Base-by-base conservation (phyloP, 805 yeast genomes). In the Metschnikowia sp. region DNA sequence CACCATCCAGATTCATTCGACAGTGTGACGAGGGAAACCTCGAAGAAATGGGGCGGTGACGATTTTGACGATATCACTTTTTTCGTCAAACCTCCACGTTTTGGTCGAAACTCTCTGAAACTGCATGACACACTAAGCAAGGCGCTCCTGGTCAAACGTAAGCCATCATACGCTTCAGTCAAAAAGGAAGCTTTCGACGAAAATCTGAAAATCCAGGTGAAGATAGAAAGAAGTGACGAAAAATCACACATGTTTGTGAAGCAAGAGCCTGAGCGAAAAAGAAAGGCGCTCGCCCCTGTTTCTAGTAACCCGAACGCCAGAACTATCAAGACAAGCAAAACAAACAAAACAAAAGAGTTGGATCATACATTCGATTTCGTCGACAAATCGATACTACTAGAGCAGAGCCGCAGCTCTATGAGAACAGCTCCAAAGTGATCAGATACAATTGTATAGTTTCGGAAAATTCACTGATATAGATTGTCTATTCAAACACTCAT, bases 401-500 rank as follows among this genome's bases (percentile, higher is more conserved):
- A 41, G 38, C 53, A 52, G n/a, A 45, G 40, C 32, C 47, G 47
- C 15, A n/a, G 29, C 39, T 36, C 44, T 7, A 32, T 36, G 33
- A 32, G 40, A 22, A 31, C 18, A 18, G 8, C 40, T 18, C 39
- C 18, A 39, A 31, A 15, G 10, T 9, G 26, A 32, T 15, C 28
- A 39, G 36, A 31, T 18, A 12, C 12, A 39, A n/a, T 34, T 34
- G 15, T 10, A 13, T 34, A 34, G 13, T 9, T 6, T 19, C 26
- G 26, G 26, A 22, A 22, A 22, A 5, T 4, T 4, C 26, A 22
- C 26, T 22, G 26, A 22, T 22, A 22, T 22, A 22, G 5, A 7
- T 22, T 7, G 26, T 22, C 26, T 22, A 22, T 22, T 22, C 26
- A 94, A 29, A 94, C 99, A 63, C 97, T 90, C 99, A 94, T 94